A percentile compares a stretch with the other conserved stretches of the same genome.
Conservation (phyloP, 73 alveolate genomes). For the Paramecium sexaurelia region DNA sequence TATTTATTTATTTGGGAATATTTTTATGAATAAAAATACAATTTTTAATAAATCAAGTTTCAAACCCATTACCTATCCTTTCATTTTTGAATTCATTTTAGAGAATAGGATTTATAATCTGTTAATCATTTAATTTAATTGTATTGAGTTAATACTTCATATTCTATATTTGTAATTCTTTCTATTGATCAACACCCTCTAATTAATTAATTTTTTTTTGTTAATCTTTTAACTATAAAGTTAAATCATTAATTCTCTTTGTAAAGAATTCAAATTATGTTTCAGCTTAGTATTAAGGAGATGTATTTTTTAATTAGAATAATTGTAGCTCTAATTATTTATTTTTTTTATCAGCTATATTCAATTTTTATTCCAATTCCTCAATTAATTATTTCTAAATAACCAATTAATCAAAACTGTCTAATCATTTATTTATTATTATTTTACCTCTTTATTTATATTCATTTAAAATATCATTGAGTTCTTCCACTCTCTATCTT, state of each 20-base stretch:
- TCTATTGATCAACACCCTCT: slow-evolving; percentile 35
- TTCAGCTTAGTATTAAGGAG: neutral
- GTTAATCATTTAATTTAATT: neutral
- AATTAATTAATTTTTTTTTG: neutral
- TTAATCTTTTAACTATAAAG: neutral
- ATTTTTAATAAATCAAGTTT: neutral
- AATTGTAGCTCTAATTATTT: neutral
- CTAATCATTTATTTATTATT: neutral
- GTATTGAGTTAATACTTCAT: neutral
- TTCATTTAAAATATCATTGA: slow-evolving; percentile 34
- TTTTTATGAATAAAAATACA: neutral
- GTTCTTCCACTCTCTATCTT: slow-evolving; percentile 50
- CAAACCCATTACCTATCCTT: neutral
- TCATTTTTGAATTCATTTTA: slow-evolving; percentile 1
- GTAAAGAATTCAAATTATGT: slow-evolving; percentile 21
- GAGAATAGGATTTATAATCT: neutral
- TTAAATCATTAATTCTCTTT: slow-evolving; percentile 21
- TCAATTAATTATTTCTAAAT: neutral
- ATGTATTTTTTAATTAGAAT: slow-evolving; percentile 2
- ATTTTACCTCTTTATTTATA: slow-evolving; percentile 4
- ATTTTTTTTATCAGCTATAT: neutral
- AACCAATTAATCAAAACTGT: slow-evolving; percentile 24
- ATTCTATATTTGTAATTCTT: slow-evolving; percentile 2
- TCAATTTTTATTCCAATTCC: slow-evolving; percentile 25
- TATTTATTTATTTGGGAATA: neutral